Evolutionary conservation across 2,329 filamentous ascomycete genomes (phyloP).

Genomic region (Chaetomium strumarium): DNA sequence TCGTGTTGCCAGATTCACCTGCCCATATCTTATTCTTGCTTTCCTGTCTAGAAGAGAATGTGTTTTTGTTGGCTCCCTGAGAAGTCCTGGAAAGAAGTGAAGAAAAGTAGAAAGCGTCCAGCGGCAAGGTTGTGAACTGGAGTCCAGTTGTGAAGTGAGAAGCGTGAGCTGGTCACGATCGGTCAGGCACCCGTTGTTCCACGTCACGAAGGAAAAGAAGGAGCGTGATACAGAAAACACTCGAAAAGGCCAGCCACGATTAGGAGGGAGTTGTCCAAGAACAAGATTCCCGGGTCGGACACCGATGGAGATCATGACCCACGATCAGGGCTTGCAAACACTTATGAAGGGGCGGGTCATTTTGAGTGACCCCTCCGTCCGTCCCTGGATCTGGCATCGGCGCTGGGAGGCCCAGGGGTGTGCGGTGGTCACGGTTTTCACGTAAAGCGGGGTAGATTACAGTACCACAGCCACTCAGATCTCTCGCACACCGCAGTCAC

Average conservation of each 20-base stretch:
- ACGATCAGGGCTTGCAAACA: conserved; percentile 8
- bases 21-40: conserved; percentile 2
- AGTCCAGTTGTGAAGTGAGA: background rate
- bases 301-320: conserved; percentile 9
- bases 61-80: background rate
- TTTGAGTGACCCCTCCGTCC: background rate
- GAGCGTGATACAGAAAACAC: conserved; percentile 3
- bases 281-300: conserved; percentile 3
- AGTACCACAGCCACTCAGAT: conserved; percentile 1
- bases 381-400: background rate
- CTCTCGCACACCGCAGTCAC: no score
- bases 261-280: background rate
- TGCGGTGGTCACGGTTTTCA: conserved; percentile 5
- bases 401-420: background rate
- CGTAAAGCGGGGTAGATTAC: background rate
- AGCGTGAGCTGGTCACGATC: background rate
- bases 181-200: background rate
- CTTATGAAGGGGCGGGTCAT: conserved; percentile 14
- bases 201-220: conserved; percentile 4
- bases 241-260: background rate
- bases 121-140: conserved; percentile 1
- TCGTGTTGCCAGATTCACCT: background rate
- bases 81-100: background rate
- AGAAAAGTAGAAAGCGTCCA: conserved; percentile 6
- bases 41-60: conserved; percentile 2